Conservation (phyloP, 2,329 filamentous ascomycete species). For the Aspergillus novoparasiticus region DNA sequence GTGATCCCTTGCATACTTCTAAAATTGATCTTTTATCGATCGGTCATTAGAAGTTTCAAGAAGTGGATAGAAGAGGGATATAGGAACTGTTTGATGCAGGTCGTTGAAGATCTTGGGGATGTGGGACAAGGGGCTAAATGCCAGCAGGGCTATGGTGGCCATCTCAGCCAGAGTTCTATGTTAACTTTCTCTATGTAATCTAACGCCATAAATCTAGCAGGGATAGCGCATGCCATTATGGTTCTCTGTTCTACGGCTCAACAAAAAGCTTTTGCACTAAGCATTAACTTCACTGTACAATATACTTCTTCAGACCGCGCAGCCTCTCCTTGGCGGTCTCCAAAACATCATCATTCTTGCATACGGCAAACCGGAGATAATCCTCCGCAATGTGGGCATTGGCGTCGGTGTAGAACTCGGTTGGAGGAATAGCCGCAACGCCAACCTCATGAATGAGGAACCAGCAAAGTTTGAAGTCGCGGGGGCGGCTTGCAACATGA, state of each 20-base stretch:
- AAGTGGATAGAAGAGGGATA: neutral
- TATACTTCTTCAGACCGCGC: slow-evolving; percentile 72
- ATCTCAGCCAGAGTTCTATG: neutral
- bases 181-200: neutral
- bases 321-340: slow-evolving; percentile 77
- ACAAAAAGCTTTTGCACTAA: slow-evolving; percentile 10
- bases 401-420: slow-evolving; percentile 88
- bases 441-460: slow-evolving; percentile 96
- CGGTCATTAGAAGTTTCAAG: neutral
- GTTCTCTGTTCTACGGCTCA: neutral
- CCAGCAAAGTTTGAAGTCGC: slow-evolving; percentile 95
- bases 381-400: slow-evolving; percentile 88
- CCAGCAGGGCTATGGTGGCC: too few relatives aligned
- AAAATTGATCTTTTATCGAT: neutral
- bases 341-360: slow-evolving; percentile 86
- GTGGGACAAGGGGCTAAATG: neutral
- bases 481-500: slow-evolving; percentile 80
- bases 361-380: slow-evolving; percentile 93
- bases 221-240: neutral
- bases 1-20: neutral
- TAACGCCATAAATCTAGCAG: neutral
- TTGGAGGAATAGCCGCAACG: slow-evolving; percentile 92
- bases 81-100: neutral
- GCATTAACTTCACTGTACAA: slow-evolving; percentile 39
- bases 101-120: neutral